Base-by-base conservation (phyloP, 2,329 filamentous ascomycete species). In the Xylariaceae sp. region DNA sequence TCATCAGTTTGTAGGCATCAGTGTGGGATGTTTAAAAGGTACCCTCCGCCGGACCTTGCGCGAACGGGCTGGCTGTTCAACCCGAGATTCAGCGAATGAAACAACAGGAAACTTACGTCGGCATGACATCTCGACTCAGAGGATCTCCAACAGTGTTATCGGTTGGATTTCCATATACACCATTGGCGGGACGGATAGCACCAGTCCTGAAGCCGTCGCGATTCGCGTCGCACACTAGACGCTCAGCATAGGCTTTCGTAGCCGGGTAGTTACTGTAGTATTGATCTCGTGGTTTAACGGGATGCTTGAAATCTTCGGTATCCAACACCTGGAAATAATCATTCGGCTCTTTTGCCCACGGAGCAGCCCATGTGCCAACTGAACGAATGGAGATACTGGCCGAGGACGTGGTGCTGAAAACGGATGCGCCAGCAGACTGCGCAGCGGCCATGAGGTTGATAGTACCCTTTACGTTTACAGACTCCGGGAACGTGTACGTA, bases 391-490 rank as follows among this genome's bases (percentile, higher is more conserved):
- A 66, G 34, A 80, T 68, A 3, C 76, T 78, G 17, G 69, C 75
- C 7, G 78, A 81, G 0, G 79, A 81, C 0, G 80, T 83, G 39
- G 72, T 70, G 58, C 82, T 72, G 50, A 83, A 75, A 56, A 80
- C 66, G 50, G 72, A 73, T 2, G 79, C 77, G 1, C 75, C 76
- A 6, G 71, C 69, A 1, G 61, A 62, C 51, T 69, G 73, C 3
- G 80, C 75, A 0, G 76, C 76, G 9, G 69, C 64, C 6, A 83
- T 61, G 0, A 81, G 71, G 56, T 81, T 75, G 16, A 66, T 65
- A 2, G 78, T 78, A 9, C 80, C 80, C 9, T 60, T 63, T 19
- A 81, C 70, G 54, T 83, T 84, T 48, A 82, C 77, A 16, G 69
- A 65, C 45, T 70, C 70, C 48, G 72, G 72, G 22, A 74, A 72